These are phyloP conservation scores for Biscutella auriculata DNA, from an alignment of 441 rosid genomes.

Conservation along the genomic window DNA sequence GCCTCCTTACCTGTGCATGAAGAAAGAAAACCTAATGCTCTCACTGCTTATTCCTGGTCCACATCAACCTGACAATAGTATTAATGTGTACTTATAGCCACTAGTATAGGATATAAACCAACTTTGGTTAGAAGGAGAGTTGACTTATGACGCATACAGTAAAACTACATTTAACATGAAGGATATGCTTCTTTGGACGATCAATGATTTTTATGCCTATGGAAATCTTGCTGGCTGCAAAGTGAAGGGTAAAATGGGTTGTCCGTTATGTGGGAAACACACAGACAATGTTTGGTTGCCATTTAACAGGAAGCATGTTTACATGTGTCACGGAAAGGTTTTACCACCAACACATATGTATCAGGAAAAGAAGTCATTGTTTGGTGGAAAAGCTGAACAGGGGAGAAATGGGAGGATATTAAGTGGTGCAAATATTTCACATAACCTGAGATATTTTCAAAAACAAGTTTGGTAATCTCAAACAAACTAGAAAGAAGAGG, in stretches of 20 bases:
- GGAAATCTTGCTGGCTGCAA: neutral
- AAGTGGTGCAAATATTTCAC: neutral
- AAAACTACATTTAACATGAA: neutral
- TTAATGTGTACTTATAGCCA: neutral
- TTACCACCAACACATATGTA: too few relatives aligned
- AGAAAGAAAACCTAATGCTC: neutral
- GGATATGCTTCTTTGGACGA: neutral
- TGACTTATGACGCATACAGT: neutral
- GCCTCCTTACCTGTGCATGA: neutral
- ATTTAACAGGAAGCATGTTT: too few relatives aligned
- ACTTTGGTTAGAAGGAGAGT: neutral
- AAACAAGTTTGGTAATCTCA: neutral
- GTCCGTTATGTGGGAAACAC: neutral
- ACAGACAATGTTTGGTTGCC: neutral
- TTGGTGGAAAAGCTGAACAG: too few relatives aligned
- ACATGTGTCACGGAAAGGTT: neutral
- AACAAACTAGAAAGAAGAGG: too few relatives aligned
- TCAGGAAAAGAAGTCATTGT: neutral
- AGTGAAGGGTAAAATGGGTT: neutral
- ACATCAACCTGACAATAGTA: neutral
- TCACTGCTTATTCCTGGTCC: neutral
- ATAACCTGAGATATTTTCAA: neutral
- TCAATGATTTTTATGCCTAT: neutral
- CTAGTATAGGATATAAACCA: neutral
- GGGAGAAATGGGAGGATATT: too few relatives aligned